Evolutionary conservation across 208 protist genomes (phyloP).

Genomic region (Histomonas meleagridis): DNA sequence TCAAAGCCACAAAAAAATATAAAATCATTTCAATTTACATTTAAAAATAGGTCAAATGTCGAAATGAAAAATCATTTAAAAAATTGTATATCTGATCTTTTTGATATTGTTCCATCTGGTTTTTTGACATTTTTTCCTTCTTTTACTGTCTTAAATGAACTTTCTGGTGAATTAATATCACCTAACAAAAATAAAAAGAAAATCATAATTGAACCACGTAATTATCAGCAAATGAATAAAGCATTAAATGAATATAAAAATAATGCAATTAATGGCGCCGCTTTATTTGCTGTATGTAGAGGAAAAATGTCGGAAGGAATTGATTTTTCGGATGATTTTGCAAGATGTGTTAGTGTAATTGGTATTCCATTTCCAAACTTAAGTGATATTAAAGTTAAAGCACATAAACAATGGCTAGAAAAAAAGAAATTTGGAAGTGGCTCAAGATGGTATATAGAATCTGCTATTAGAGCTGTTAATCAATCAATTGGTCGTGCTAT

Average conservation of each 20-base stretch:
- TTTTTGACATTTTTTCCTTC: conserved; percentile 19
- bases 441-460: conserved; percentile 48
- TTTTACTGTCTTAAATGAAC: background rate
- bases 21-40: background rate
- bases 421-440: conserved; percentile 38
- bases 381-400: conserved; percentile 7
- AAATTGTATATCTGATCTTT: background rate
- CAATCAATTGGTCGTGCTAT: conserved; percentile 52
- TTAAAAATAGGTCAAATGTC: background rate
- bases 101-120: background rate
- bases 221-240: background rate
- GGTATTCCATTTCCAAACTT: conserved; percentile 42
- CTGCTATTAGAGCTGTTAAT: conserved; percentile 51
- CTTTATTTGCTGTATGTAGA: conserved; percentile 44
- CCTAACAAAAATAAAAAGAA: background rate
- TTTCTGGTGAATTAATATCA: background rate
- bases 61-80: background rate
- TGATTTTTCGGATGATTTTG: conserved; percentile 44
- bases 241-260: background rate
- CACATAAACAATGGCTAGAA: conserved; percentile 37
- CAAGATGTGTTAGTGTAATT: conserved; percentile 39
- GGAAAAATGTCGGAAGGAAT: conserved; percentile 50
- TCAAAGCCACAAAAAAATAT: background rate
- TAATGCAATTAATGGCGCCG: background rate
- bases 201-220: background rate